phyloP scores from a whole-genome alignment of 2,329 filamentous ascomycete genomes.

The Plenodomus lindquistii region DNA sequence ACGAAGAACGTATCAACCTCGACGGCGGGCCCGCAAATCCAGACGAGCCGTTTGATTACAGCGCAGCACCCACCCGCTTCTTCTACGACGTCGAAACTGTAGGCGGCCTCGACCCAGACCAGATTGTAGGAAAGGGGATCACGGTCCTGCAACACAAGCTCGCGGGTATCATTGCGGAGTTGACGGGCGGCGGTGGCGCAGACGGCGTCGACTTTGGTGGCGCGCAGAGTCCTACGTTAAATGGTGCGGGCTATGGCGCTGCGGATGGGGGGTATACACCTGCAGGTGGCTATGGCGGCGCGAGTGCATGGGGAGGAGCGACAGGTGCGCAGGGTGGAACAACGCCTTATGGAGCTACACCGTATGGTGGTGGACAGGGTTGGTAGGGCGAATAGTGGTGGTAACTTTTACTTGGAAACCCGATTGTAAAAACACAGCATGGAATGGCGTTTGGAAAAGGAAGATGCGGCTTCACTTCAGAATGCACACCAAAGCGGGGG shows the following conservation, averaged over 20 bases:
- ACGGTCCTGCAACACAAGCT: constrained; percentile 88
- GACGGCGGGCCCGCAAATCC: constrained; percentile 74
- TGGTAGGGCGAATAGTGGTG: constrained; percentile 14
- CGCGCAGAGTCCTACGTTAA: constrained; percentile 65
- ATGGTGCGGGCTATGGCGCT: constrained; percentile 57
- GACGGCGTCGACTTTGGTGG: constrained; percentile 61
- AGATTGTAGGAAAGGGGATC: constrained; percentile 87
- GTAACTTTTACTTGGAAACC: not conserved
- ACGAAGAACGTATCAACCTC: constrained; percentile 77
- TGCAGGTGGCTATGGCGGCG: constrained; percentile 49
- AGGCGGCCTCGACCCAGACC: constrained; percentile 85
- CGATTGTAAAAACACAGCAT: constrained; percentile 31
- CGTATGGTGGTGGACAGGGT: constrained; percentile 54
- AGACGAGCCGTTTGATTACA: constrained; percentile 87
- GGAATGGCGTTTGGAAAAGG: constrained; percentile 26
- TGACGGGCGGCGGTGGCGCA: constrained; percentile 58
- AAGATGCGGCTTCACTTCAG: not conserved
- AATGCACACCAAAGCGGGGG: not conserved
- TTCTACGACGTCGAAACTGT: constrained; percentile 93
- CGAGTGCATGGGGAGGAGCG: constrained; percentile 66
- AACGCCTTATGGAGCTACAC: constrained; percentile 64
- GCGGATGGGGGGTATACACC: constrained; percentile 69
- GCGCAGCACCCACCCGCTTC: constrained; percentile 81
- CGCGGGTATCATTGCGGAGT: constrained; percentile 72
- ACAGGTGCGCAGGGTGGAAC: constrained; percentile 42